phyloP scores from a whole-genome alignment of 257 asterid species.

The Solanum megistacrolobum region DNA sequence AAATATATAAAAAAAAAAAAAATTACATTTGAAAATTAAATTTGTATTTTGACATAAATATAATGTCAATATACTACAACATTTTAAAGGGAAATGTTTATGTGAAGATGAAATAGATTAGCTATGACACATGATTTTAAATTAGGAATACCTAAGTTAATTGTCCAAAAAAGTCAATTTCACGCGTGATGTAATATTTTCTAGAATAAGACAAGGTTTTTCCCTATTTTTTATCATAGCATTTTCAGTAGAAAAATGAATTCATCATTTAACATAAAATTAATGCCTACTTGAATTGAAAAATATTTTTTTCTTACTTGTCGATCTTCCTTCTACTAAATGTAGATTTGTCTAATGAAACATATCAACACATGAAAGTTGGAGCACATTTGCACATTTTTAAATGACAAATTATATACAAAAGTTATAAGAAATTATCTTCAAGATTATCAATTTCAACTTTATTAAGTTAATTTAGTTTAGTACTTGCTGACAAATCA shows the following conservation, averaged over 20 bases:
- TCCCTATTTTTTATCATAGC: neutral
- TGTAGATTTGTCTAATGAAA: neutral
- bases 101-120: neutral
- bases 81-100: neutral
- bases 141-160: neutral
- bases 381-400: neutral
- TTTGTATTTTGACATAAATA: neutral
- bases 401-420: neutral
- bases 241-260: neutral
- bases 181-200: neutral
- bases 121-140: neutral
- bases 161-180: too few relatives aligned
- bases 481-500: neutral
- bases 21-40: neutral
- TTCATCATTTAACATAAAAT: neutral
- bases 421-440: neutral
- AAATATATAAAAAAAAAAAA: too few relatives aligned
- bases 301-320: neutral
- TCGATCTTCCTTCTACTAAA: neutral
- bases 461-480: neutral
- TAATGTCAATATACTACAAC: neutral
- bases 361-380: neutral
- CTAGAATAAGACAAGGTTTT: neutral
- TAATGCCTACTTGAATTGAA: too few relatives aligned
- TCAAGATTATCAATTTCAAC: neutral